These are phyloP conservation scores for Candolleomyces aberdarensis DNA, from an alignment of 768 basidiomycete species.

Conservation along the genomic window DNA sequence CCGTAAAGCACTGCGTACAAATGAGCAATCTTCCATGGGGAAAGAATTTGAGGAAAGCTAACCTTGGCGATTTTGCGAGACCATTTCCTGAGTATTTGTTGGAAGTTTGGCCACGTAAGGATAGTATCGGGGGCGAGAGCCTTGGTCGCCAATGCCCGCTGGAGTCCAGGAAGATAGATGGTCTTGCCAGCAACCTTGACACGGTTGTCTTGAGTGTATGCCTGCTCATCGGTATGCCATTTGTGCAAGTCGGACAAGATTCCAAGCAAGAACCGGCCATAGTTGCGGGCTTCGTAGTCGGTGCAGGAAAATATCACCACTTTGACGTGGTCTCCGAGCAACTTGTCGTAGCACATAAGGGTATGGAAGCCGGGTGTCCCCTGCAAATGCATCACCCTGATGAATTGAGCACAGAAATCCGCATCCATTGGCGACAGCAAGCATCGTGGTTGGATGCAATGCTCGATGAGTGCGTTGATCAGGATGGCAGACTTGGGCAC, in stretches of 20 bases:
- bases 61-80: slow-evolving; percentile 75
- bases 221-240: slow-evolving; percentile 77
- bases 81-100: slow-evolving; percentile 77
- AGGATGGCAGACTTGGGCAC: slow-evolving; percentile 48
- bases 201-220: slow-evolving; percentile 71
- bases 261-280: slow-evolving; percentile 85
- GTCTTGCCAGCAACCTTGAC: slow-evolving; percentile 60
- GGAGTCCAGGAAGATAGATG: slow-evolving; percentile 67
- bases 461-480: slow-evolving; percentile 69
- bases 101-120: slow-evolving; percentile 69
- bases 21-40: neutral
- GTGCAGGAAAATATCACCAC: slow-evolving; percentile 90
- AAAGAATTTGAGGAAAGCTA: slow-evolving; percentile 5
- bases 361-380: slow-evolving; percentile 92
- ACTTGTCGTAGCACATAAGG: slow-evolving; percentile 80
- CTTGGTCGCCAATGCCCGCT: slow-evolving; percentile 47
- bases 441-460: slow-evolving; percentile 91
- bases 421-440: slow-evolving; percentile 97
- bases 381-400: slow-evolving; percentile 80
- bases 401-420: slow-evolving; percentile 88
- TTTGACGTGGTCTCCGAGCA: slow-evolving; percentile 82
- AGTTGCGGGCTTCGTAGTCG: slow-evolving; percentile 94
- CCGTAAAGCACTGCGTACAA: slow-evolving; percentile 60
- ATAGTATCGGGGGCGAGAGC: slow-evolving; percentile 40
- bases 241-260: slow-evolving; percentile 73